Evolutionary conservation across 805 yeast genomes (phyloP).

Genomic region (Candida sakaeoensis): DNA sequence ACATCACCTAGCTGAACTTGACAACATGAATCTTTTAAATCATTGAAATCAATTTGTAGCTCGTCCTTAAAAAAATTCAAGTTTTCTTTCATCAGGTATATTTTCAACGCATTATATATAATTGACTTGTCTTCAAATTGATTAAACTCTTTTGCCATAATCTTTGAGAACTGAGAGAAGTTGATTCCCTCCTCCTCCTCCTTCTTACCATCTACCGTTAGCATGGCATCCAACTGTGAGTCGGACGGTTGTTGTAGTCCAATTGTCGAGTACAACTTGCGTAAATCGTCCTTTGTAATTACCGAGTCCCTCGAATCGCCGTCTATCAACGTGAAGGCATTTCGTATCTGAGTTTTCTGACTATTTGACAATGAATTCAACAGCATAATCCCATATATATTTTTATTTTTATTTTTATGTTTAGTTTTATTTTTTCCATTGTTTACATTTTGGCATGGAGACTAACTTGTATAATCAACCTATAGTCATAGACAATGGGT

Average conservation of each 20-base stretch:
- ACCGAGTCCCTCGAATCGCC: slow-evolving; percentile 70
- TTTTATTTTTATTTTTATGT: too few species aligned
- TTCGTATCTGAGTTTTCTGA: slow-evolving; percentile 63
- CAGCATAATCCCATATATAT: slow-evolving; percentile 5
- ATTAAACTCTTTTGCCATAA: slow-evolving; percentile 55
- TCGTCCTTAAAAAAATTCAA: slow-evolving; percentile 22
- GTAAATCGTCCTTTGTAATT: slow-evolving; percentile 54
- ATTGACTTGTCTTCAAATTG: slow-evolving; percentile 50
- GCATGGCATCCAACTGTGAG: slow-evolving; percentile 47
- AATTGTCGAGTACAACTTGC: slow-evolving; percentile 47
- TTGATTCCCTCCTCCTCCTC: slow-evolving; percentile 36
- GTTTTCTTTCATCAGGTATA: slow-evolving; percentile 35
- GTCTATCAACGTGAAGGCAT: slow-evolving; percentile 77
- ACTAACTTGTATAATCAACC: slow-evolving; percentile 39
- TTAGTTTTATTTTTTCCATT: slow-evolving; percentile 4
- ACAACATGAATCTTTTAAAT: slow-evolving; percentile 46
- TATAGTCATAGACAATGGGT: slow-evolving; percentile 56
- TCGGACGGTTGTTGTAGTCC: slow-evolving; percentile 46
- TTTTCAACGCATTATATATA: slow-evolving; percentile 55
- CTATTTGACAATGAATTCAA: slow-evolving; percentile 49
- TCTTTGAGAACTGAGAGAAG: slow-evolving; percentile 63
- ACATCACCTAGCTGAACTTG: slow-evolving; percentile 43
- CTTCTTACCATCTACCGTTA: slow-evolving; percentile 23
- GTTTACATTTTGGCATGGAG: slow-evolving; percentile 9
- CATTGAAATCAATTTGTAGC: slow-evolving; percentile 44